phyloP scores from a whole-genome alignment of 257 asterid genomes.

The Solanum chmielewskii region DNA sequence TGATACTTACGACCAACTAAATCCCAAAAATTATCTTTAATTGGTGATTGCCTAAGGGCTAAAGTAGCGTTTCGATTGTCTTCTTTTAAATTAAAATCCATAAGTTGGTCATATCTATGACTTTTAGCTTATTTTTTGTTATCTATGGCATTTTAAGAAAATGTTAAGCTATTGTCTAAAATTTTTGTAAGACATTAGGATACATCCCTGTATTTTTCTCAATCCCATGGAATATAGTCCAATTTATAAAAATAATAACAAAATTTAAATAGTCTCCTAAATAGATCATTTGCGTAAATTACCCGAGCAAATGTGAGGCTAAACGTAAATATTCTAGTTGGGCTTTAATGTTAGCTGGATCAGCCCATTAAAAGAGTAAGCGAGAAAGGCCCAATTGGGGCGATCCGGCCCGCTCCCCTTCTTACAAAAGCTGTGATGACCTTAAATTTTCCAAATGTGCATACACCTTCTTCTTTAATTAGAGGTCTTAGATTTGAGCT shows the following conservation, averaged over 20 bases:
- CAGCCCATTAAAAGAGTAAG: background rate
- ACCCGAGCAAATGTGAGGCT: background rate
- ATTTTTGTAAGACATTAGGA: background rate
- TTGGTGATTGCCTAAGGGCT: background rate
- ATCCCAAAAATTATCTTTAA: background rate
- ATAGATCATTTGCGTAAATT: background rate
- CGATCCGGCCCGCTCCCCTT: background rate
- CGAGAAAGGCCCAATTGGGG: background rate
- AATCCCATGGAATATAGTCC: background rate
- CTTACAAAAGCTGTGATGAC: background rate
- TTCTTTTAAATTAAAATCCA: background rate
- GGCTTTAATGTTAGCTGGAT: background rate
- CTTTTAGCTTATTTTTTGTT: background rate
- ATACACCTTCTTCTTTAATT: background rate
- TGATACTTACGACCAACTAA: accelerated
- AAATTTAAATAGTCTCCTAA: background rate
- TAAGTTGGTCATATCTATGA: background rate
- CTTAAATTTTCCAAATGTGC: background rate
- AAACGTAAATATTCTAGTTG: background rate
- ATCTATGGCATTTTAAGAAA: too few species aligned
- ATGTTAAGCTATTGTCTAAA: background rate
- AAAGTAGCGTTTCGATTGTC: background rate
- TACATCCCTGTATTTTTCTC: background rate
- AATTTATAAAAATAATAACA: background rate
- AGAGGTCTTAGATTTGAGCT: background rate